A percentile compares a stretch with the other conserved stretches of the same genome.
Evolutionary conservation across 306 rosid species (phyloP).

Genomic region (Begonia fuchsioides): DNA sequence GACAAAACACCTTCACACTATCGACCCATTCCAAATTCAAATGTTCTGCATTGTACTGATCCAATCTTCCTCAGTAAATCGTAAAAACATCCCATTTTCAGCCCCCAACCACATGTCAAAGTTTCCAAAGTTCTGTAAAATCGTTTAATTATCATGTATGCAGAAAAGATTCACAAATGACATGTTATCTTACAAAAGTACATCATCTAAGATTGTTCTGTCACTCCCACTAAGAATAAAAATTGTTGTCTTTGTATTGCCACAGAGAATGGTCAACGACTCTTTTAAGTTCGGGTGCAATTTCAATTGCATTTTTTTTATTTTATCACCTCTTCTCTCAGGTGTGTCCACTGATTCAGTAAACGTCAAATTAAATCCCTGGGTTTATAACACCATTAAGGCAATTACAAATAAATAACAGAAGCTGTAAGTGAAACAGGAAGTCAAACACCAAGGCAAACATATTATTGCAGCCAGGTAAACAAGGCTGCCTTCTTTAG

Average conservation of each 20-base stretch:
- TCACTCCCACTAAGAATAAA: conserved; percentile 87
- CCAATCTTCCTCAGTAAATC: conserved; percentile 66
- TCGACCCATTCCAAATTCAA: conserved; percentile 93
- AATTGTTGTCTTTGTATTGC: conserved; percentile 65
- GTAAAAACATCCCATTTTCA: conserved; percentile 91
- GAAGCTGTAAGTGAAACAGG: no score
- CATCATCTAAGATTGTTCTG: conserved; percentile 52
- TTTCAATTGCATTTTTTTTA: conserved; percentile 69
- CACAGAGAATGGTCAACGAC: conserved; percentile 46
- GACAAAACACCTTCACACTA: conserved; percentile 52
- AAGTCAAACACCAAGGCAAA: no score
- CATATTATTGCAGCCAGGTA: no score
- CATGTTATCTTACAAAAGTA: conserved; percentile 21
- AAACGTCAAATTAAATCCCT: conserved; percentile 88
- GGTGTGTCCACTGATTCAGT: conserved; percentile 78
- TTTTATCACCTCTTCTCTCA: conserved; percentile 67
- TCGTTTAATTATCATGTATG: conserved; percentile 12
- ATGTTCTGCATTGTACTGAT: conserved; percentile 97
- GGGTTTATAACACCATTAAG: conserved; percentile 7
- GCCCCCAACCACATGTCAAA: conserved; percentile 92
- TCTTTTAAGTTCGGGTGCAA: conserved; percentile 69
- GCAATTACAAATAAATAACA: no score
- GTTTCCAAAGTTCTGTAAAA: conserved; percentile 64
- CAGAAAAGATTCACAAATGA: conserved; percentile 7
- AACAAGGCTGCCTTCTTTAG: no score